Percentiles rank a stretch among this genome's conserved stretches.
Evolutionary conservation across 1,139 yeast species (phyloP).

Genomic region (Pichia sp.): DNA sequence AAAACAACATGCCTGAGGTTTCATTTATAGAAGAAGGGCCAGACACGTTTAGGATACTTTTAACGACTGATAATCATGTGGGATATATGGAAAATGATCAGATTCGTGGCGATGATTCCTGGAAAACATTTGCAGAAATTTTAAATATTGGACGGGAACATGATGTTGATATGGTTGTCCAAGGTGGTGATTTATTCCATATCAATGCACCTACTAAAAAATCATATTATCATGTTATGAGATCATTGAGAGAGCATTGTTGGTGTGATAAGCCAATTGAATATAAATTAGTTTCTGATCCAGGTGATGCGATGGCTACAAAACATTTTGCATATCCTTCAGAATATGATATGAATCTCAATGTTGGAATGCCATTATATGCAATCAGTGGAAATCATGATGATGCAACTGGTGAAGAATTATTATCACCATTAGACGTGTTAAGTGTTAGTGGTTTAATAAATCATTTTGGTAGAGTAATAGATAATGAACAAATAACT

Average conservation of each 20-base stretch:
- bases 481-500: slow-evolving; percentile 66
- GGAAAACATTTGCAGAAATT: slow-evolving; percentile 82
- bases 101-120: slow-evolving; percentile 83
- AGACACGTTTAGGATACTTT: slow-evolving; percentile 62
- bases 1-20: slow-evolving; percentile 43
- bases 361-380: slow-evolving; percentile 87
- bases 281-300: slow-evolving; percentile 77
- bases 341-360: slow-evolving; percentile 85
- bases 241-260: slow-evolving; percentile 63
- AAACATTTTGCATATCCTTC: slow-evolving; percentile 58
- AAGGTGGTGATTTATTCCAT: slow-evolving; percentile 92
- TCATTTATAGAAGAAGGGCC: slow-evolving; percentile 38
- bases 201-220: slow-evolving; percentile 84
- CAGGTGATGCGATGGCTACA: slow-evolving; percentile 45
- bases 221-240: slow-evolving; percentile 78
- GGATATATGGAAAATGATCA: slow-evolving; percentile 91
- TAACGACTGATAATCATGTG: slow-evolving; percentile 95
- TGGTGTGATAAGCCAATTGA: slow-evolving; percentile 88
- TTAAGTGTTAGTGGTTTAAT: slow-evolving; percentile 75
- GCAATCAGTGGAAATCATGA: slow-evolving; percentile 97
- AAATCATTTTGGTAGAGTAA: slow-evolving; percentile 84
- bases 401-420: slow-evolving; percentile 86
- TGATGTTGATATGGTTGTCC: slow-evolving; percentile 85
- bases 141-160: slow-evolving; percentile 61
- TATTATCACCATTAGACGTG: slow-evolving; percentile 84